phyloP scores from a whole-genome alignment of 108 stramenopile species.

The Fistulifera solaris region DNA sequence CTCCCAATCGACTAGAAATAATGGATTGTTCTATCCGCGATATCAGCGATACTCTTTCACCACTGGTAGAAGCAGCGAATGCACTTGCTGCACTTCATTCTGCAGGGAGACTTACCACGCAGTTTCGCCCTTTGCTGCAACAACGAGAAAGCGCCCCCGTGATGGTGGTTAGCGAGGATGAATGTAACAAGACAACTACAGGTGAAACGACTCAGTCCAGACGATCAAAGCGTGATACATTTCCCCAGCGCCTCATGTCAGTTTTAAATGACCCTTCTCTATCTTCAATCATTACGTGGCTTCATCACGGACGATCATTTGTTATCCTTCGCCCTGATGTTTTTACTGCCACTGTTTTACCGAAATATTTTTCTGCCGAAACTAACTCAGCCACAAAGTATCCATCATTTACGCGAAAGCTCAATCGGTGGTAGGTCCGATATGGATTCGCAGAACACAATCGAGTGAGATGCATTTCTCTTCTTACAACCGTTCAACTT shows the following conservation, averaged over 20 bases:
- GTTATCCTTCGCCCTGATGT: slow-evolving; percentile 72
- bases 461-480: neutral
- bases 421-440: slow-evolving; percentile 62
- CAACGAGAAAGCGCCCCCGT: neutral
- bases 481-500: neutral
- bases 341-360: slow-evolving; percentile 54
- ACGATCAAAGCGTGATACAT: slow-evolving; percentile 36
- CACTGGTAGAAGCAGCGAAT: no score
- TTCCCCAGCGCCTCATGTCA: slow-evolving; percentile 59
- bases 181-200: slow-evolving; percentile 5
- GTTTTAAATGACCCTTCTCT: slow-evolving; percentile 49
- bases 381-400: slow-evolving; percentile 54
- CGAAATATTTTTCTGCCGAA: slow-evolving; percentile 58
- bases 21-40: no score
- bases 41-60: no score
- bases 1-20: no score
- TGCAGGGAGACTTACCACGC: slow-evolving; percentile 1
- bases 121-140: neutral
- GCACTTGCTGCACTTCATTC: neutral
- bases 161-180: neutral
- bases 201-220: neutral
- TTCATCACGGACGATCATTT: slow-evolving; percentile 69
- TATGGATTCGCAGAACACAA: neutral
- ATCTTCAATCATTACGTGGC: slow-evolving; percentile 62
- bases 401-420: slow-evolving; percentile 67